Evolutionary conservation across 106 monocot genomes (phyloP).

Genomic region (Iris macrosiphon): DNA sequence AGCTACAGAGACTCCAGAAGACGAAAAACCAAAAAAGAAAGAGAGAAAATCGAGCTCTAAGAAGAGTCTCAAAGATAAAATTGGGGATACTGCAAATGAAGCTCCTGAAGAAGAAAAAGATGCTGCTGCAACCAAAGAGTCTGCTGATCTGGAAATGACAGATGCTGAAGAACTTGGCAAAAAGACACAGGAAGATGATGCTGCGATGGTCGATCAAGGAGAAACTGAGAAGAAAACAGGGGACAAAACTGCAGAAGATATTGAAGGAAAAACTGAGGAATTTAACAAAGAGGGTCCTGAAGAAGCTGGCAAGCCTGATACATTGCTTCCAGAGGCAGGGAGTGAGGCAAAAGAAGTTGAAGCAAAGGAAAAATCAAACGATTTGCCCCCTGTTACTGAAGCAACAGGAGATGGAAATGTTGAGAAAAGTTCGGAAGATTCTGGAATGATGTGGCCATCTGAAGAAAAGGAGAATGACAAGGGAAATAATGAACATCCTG

Average conservation of each 20-base stretch:
- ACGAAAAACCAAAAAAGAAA: constrained; percentile 11
- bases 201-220: not conserved
- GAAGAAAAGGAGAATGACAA: not conserved
- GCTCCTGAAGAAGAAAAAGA: constrained; percentile 1
- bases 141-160: constrained; percentile 18
- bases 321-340: not conserved
- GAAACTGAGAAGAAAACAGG: not conserved
- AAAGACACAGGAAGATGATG: constrained; percentile 7
- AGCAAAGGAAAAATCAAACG: not conserved
- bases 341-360: not conserved
- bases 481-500: not conserved
- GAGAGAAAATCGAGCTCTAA: not conserved
- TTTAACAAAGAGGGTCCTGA: not conserved
- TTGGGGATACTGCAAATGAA: not conserved
- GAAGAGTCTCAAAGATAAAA: not conserved
- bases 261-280: too few relatives aligned
- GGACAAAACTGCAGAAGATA: not conserved
- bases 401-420: not conserved
- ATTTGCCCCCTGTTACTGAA: too few relatives aligned
- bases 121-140: not conserved
- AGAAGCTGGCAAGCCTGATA: not conserved
- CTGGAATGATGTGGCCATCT: too few relatives aligned
- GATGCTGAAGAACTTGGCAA: constrained; percentile 12
- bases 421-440: too few relatives aligned
- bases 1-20: constrained; percentile 30